These are phyloP conservation scores for Trichothecium roseum DNA, from an alignment of 2,329 filamentous ascomycete species.

Conservation along the genomic window DNA sequence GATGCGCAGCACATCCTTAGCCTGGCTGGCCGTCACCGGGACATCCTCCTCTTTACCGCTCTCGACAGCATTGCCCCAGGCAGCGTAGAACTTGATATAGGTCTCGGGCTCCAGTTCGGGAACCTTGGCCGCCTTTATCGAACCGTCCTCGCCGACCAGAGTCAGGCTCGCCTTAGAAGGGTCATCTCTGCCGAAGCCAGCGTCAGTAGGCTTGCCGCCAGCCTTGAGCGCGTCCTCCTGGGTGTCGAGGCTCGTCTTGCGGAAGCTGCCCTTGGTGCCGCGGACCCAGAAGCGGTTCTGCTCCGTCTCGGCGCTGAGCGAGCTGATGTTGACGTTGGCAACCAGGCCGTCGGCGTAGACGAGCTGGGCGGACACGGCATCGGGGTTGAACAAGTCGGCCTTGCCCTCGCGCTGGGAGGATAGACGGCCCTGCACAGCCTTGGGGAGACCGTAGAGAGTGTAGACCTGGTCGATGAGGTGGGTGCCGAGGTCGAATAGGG, in stretches of 20 bases:
- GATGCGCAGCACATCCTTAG: conserved; percentile 40
- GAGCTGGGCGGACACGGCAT: conserved; percentile 53
- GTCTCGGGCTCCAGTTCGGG: conserved; percentile 55
- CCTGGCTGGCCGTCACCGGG: conserved; percentile 42
- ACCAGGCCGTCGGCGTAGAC: conserved; percentile 54
- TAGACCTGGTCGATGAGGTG: conserved; percentile 71
- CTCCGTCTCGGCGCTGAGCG: conserved; percentile 56
- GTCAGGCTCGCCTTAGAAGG: conserved; percentile 42
- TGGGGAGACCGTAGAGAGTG: conserved; percentile 58
- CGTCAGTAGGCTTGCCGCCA: conserved; percentile 50
- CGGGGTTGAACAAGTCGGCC: conserved; percentile 37
- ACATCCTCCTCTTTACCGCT: conserved; percentile 38
- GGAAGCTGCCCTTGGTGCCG: conserved; percentile 64
- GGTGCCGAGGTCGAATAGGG: conserved; percentile 64
- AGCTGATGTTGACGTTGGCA: conserved; percentile 58
- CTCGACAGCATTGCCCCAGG: conserved; percentile 35
- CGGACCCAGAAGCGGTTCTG: conserved; percentile 71
- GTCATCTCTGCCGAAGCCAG: conserved; percentile 53
- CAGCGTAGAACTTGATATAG: conserved; percentile 57
- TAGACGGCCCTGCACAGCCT: conserved; percentile 56
- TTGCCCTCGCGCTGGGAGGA: conserved; percentile 49
- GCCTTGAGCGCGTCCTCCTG: conserved; percentile 66
- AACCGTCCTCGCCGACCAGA: conserved; percentile 39
- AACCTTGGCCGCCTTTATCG: conserved; percentile 35
- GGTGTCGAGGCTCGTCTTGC: conserved; percentile 59